Conservation (phyloP, 2,329 filamentous ascomycete species). For the Sordariomycetes sp. region DNA sequence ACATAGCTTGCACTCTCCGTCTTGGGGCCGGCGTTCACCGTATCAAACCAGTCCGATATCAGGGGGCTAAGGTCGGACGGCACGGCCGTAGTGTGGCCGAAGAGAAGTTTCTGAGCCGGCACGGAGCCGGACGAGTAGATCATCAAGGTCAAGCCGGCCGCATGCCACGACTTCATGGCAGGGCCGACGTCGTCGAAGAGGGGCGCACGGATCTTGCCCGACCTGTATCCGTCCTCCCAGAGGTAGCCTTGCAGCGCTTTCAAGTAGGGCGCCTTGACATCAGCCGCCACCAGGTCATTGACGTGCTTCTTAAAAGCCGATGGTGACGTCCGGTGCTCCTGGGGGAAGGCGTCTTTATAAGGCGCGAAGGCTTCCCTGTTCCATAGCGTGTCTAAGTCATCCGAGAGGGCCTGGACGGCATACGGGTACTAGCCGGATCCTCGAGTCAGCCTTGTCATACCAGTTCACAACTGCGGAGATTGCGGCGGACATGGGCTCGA, state of each 20-base stretch:
- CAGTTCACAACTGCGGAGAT: not conserved
- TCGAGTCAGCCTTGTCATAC: not conserved
- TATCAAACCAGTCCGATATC: slow-evolving; percentile 63
- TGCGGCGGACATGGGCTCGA: not conserved
- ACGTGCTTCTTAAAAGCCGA: slow-evolving; percentile 53
- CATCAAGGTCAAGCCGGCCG: slow-evolving; percentile 42
- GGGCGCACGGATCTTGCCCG: slow-evolving; percentile 55
- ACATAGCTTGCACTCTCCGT: slow-evolving; percentile 52
- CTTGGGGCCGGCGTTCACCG: slow-evolving; percentile 67
- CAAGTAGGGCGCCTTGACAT: slow-evolving; percentile 64
- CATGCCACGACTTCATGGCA: slow-evolving; percentile 45
- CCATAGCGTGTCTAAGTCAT: slow-evolving; percentile 54
- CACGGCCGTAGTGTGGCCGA: slow-evolving; percentile 49
- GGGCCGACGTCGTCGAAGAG: slow-evolving; percentile 64
- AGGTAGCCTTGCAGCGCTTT: slow-evolving; percentile 72
- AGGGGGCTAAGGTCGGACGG: slow-evolving; percentile 44
- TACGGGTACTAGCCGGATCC: slow-evolving; percentile 57
- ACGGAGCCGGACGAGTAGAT: slow-evolving; percentile 79
- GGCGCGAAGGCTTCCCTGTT: slow-evolving; percentile 46
- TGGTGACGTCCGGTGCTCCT: slow-evolving; percentile 44
- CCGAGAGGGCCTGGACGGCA: slow-evolving; percentile 52
- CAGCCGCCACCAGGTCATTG: slow-evolving; percentile 53
- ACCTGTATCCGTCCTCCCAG: slow-evolving; percentile 62
- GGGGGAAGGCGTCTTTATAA: slow-evolving; percentile 61
- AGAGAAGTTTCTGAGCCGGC: slow-evolving; percentile 68